phyloP scores from a whole-genome alignment of 2,329 filamentous ascomycete genomes.

The Aspergillus latus region DNA sequence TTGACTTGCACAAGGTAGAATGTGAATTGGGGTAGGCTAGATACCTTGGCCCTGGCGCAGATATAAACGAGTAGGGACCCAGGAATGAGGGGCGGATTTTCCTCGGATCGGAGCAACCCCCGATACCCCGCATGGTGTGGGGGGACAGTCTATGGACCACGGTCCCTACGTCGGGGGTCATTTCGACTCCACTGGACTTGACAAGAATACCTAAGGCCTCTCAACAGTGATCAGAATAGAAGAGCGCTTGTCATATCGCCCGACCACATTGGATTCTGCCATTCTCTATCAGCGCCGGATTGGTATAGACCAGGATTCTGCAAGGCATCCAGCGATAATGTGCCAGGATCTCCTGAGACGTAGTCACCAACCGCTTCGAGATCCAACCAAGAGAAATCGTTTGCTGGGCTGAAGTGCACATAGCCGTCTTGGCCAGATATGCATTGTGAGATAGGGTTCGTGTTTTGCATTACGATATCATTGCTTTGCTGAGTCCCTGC shows the following conservation, averaged over 20 bases:
- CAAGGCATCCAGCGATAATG: constrained; percentile 39
- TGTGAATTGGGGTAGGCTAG: not conserved
- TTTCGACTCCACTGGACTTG: not conserved
- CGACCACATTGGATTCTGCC: constrained; percentile 43
- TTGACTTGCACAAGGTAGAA: not conserved
- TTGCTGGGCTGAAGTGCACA: constrained; percentile 48
- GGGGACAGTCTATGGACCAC: constrained; percentile 4
- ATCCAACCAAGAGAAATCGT: constrained; percentile 64
- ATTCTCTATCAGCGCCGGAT: constrained; percentile 34
- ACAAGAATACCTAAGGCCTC: not conserved
- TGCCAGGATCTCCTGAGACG: constrained; percentile 46
- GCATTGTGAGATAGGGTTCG: constrained; percentile 28
- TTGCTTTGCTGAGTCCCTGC: constrained; percentile 31
- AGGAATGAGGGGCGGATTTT: not conserved
- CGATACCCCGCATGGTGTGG: constrained; percentile 22
- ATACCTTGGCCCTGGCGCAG: not conserved
- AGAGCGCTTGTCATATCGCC: constrained; percentile 42
- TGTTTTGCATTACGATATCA: constrained; percentile 34
- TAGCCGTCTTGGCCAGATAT: constrained; percentile 38
- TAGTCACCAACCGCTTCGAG: constrained; percentile 61
- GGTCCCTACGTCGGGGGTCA: not conserved
- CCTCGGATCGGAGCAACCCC: constrained; percentile 27
- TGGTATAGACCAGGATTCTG: constrained; percentile 35
- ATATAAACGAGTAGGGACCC: not conserved
- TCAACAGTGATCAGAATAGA: constrained; percentile 29